These are phyloP conservation scores for Pythium sukuiense DNA, from an alignment of 352 stramenopile species.

Conservation along the genomic window DNA sequence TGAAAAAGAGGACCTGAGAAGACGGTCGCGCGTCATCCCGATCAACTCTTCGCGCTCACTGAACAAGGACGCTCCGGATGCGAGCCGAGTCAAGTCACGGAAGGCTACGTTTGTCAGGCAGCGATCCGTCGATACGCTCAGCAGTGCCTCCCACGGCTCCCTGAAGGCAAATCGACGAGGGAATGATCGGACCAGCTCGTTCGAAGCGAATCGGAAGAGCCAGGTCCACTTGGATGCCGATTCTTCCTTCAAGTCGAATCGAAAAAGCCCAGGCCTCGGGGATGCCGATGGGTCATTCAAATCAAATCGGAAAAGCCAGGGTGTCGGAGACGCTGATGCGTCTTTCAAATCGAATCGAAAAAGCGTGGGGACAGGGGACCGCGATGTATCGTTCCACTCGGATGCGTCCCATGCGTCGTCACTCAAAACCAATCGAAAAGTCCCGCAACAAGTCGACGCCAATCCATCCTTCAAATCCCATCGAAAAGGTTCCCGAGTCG, in stretches of 20 bases:
- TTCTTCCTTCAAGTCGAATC: not conserved
- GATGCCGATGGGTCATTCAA: not conserved
- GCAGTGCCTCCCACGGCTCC: not conserved
- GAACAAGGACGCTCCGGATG: conserved; percentile 1
- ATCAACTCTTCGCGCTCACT: conserved; percentile 1
- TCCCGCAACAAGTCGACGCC: not conserved
- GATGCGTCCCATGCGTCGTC: too few relatives aligned
- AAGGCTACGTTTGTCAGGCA: conserved; percentile 5
- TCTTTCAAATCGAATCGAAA: not conserved
- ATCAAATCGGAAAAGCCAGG: not conserved
- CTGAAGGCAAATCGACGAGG: not conserved
- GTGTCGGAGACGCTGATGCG: not conserved
- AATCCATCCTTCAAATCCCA: not conserved
- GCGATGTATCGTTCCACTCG: too few relatives aligned
- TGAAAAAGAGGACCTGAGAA: conserved; percentile 40
- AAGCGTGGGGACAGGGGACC: too few relatives aligned
- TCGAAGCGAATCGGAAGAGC: not conserved
- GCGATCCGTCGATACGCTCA: not conserved
- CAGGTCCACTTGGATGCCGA: not conserved
- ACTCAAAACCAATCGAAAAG: too few relatives aligned
- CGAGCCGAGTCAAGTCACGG: not conserved
- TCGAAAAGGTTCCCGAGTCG: not conserved
- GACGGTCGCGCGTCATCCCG: conserved; percentile 35
- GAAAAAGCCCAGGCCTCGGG: not conserved
- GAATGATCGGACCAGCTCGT: not conserved